Conservation (phyloP, 2,329 filamentous ascomycete species). For the Exserohilum rostratum region DNA sequence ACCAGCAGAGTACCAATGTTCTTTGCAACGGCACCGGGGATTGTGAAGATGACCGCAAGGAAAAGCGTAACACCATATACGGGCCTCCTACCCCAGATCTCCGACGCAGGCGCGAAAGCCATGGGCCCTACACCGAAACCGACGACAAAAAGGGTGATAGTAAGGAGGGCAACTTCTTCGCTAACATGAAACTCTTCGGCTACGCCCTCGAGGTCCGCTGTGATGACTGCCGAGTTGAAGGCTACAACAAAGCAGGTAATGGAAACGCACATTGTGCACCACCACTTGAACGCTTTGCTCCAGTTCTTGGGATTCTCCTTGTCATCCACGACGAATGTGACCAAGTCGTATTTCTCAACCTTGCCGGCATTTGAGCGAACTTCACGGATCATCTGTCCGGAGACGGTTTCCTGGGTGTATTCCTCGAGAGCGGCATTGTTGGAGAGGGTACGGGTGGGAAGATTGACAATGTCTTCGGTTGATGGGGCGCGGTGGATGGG, state of each 20-base stretch:
- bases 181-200: conserved; percentile 69
- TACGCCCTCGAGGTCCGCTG: conserved; percentile 73
- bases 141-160: conserved; percentile 77
- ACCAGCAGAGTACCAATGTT: conserved; percentile 80
- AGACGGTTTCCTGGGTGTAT: conserved; percentile 66
- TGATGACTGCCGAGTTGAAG: conserved; percentile 73
- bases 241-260: conserved; percentile 55
- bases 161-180: conserved; percentile 73
- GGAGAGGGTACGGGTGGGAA: conserved; percentile 70
- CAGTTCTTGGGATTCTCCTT: conserved; percentile 86
- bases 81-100: conserved; percentile 73
- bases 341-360: conserved; percentile 63
- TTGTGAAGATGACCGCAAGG: conserved; percentile 76
- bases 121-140: conserved; percentile 83
- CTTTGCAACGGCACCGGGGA: conserved; percentile 76
- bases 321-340: conserved; percentile 74
- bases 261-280: conserved; percentile 81
- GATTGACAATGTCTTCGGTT: conserved; percentile 58
- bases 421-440: conserved; percentile 64
- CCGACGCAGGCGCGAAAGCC: conserved; percentile 78
- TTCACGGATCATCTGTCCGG: conserved; percentile 66
- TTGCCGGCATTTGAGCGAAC: conserved; percentile 61
- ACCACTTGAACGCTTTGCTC: conserved; percentile 78
- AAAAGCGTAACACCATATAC: conserved; percentile 74
- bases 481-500: conserved; percentile 30